These are phyloP conservation scores for Pseudogymnoascus sp. DNA, from an alignment of 2,329 filamentous ascomycete species.

Conservation along the genomic window DNA sequence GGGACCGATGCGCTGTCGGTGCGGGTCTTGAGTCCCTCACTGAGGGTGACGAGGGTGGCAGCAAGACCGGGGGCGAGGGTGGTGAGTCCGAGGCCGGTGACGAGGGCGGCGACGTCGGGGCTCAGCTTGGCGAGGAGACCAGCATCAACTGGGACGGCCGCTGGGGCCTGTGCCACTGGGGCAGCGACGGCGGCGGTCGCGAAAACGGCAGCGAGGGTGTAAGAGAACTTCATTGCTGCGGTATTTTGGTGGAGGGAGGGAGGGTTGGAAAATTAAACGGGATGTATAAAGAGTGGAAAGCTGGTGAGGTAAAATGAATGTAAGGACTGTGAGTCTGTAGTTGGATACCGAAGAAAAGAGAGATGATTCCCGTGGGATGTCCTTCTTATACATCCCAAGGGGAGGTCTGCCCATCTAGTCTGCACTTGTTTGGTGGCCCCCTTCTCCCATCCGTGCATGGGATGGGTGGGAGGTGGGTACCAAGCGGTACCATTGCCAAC, in stretches of 20 bases:
- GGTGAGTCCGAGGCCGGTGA: not conserved
- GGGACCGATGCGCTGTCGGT: not conserved
- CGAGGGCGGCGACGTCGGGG: not conserved
- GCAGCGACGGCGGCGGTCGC: not conserved
- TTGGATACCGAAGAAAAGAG: conserved; percentile 4
- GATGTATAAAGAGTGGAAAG: not conserved
- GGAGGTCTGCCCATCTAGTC: not conserved
- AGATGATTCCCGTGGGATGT: not conserved
- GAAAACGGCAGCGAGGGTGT: conserved; percentile 1
- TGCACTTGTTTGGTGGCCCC: not conserved
- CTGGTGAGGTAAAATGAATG: not conserved
- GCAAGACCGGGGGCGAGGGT: not conserved
- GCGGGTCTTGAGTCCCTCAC: not conserved
- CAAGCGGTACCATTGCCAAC: not conserved
- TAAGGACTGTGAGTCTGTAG: conserved; percentile 1
- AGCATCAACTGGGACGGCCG: not conserved
- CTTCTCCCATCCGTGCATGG: not conserved
- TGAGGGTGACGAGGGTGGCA: not conserved
- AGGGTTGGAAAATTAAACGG: not conserved
- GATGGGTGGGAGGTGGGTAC: not conserved
- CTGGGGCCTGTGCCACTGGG: not conserved
- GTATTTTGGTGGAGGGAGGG: not conserved
- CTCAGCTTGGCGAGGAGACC: not conserved
- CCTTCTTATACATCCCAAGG: not conserved
- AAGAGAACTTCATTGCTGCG: conserved; percentile 3